phyloP scores from a whole-genome alignment of 2,329 filamentous ascomycete genomes.

The Microdochium nivale region DNA sequence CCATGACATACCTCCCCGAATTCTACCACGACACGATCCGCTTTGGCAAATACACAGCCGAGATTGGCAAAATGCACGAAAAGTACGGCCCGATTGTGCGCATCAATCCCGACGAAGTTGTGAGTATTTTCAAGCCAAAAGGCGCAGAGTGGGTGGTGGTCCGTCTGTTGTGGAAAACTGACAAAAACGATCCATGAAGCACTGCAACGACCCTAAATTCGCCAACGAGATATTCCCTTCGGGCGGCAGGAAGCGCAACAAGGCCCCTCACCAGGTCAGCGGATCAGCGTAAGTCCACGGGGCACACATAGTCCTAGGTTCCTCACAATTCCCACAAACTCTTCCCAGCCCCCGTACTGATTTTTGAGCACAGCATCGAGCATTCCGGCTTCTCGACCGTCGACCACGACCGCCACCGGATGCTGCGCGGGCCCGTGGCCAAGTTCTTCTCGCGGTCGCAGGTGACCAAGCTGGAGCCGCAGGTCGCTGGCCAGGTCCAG shows the following conservation, averaged over 20 bases:
- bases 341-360: conserved; percentile 7
- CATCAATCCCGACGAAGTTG: conserved; percentile 11
- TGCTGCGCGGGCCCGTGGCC: conserved; percentile 14
- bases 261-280: conserved; percentile 17
- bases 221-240: conserved; percentile 28
- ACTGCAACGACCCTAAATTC: conserved; percentile 17
- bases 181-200: conserved; percentile 1
- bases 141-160: too few species aligned
- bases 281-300: background rate
- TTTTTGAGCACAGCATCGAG: conserved; percentile 7
- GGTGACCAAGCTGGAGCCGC: conserved; percentile 20
- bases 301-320: background rate
- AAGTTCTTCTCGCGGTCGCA: conserved; percentile 21
- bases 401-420: conserved; percentile 17
- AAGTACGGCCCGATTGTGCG: conserved; percentile 7
- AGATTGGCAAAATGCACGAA: conserved; percentile 2
- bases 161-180: too few species aligned
- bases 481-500: conserved; percentile 15
- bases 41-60: conserved; percentile 1
- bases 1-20: conserved; percentile 1
- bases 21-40: conserved; percentile 2
- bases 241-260: conserved; percentile 19
- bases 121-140: background rate
- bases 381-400: conserved; percentile 6
- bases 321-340: conserved; percentile 2